A percentile compares a stretch with the other conserved stretches of the same genome.
These are phyloP conservation scores for Fusarium pseudonygamai DNA, from an alignment of 2,329 filamentous ascomycete genomes.

Conservation along the genomic window DNA sequence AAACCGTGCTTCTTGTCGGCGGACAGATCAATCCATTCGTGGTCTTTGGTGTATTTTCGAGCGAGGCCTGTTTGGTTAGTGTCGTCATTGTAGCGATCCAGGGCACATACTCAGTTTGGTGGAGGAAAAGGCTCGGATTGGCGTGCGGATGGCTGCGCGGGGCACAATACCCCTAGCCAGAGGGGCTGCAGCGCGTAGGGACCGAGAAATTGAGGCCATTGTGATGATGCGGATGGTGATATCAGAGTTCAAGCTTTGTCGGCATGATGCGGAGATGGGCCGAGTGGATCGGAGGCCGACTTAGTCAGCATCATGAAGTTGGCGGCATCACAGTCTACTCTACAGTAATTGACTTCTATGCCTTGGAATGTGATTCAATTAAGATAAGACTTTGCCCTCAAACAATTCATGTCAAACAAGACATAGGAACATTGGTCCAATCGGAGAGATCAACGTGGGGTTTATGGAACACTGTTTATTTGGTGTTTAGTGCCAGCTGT, in stretches of 20 bases:
- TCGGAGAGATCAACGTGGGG: slow-evolving; percentile 10
- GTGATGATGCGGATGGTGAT: slow-evolving; percentile 40
- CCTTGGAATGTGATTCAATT: background rate
- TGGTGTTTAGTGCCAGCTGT: slow-evolving; percentile 13
- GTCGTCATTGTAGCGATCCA: background rate
- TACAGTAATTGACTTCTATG: background rate
- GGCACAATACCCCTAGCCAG: slow-evolving; percentile 52
- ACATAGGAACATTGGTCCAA: slow-evolving; percentile 22
- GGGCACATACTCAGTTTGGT: slow-evolving; percentile 47
- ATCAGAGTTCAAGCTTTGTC: slow-evolving; percentile 35
- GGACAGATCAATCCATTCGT: slow-evolving; percentile 96
- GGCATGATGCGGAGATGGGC: slow-evolving; percentile 30
- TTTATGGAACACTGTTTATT: background rate
- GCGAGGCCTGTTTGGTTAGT: slow-evolving; percentile 59
- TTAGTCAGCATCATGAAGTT: slow-evolving; percentile 33
- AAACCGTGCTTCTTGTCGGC: slow-evolving; percentile 83
- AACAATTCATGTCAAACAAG: slow-evolving; percentile 2
- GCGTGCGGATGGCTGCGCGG: slow-evolving; percentile 56
- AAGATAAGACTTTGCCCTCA: background rate
- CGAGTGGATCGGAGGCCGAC: slow-evolving; percentile 32
- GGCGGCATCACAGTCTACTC: background rate
- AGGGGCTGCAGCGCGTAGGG: slow-evolving; percentile 61
- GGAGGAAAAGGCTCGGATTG: slow-evolving; percentile 53
- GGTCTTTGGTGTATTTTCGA: slow-evolving; percentile 94
- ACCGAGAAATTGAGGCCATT: slow-evolving; percentile 71